Evolutionary conservation across 192 early-diverging fungal genomes (phyloP), one percentile per base, ranked within the genome.

Genomic region (Coemansia sp.): DNA sequence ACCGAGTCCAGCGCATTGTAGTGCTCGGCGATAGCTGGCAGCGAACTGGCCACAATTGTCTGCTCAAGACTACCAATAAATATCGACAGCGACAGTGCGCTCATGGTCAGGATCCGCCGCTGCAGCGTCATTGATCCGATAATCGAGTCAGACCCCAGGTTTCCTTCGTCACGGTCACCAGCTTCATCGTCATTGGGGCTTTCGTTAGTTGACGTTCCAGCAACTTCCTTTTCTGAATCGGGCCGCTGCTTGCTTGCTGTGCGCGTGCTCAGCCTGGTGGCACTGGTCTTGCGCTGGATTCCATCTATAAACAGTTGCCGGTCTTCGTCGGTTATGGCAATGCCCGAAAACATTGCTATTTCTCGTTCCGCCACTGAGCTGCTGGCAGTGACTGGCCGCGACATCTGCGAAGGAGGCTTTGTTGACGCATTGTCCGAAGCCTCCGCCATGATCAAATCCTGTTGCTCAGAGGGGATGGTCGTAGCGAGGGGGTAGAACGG

Each of bases 21-120:
- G 3, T 88, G 75, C 2, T 81, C 75, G 19, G 82, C 76, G 24
- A 90, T 90, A 9, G 59, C 65, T 7, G 87, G 87, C 45, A 90
- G 68, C 38, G 85, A 84, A 0, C 84, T 87, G 4, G 83, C 70
- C 58, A 90, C 84, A 25, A 90, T 89, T 1, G 88, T 88, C 76
- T 82, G 67, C 89, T 87, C n/a, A 87, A 71, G 24, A 82, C 76
- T 9, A 83, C 82, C 59, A 88, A 68, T 5, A 52, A 89, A 87
- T 55, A 86, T 78, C 0, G 83, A 85, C 56, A 89, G 73, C 38
- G 73, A 65, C 59, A 70, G 64, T 17, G 73, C 64, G 8, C 64
- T 23, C 75, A 76, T 76, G 10, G 70, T 73, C 61, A 73, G 49
- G 12, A 61, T 38, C 22, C 39, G 53, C 21, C 55, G 54, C 39